Percentiles rank a stretch among this genome's conserved stretches.
Evolutionary conservation across 1,284 basidiomycete genomes (phyloP).

Genomic region (Marasmius sp.): DNA sequence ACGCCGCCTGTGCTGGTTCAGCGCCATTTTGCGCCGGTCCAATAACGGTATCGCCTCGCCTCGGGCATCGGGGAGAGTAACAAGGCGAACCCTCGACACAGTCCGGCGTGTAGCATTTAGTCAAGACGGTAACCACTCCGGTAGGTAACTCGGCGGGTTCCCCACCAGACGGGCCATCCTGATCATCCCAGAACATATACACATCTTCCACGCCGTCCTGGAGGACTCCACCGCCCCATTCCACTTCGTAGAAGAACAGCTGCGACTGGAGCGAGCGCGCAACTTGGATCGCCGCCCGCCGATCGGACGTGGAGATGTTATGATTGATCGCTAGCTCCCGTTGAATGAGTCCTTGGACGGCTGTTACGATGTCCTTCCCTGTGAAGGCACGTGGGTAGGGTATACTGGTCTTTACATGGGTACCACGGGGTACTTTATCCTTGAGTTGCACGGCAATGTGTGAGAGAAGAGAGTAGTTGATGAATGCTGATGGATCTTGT

Average conservation of each 20-base stretch:
- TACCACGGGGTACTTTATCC: conserved; percentile 82
- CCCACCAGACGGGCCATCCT: conserved; percentile 49
- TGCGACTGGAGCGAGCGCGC: conserved; percentile 89
- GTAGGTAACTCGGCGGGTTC: conserved; percentile 83
- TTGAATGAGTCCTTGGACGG: conserved; percentile 79
- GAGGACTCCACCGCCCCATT: conserved; percentile 86
- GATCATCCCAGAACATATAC: conserved; percentile 93
- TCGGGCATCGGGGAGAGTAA: conserved; percentile 74
- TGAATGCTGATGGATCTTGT: conserved; percentile 77
- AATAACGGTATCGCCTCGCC: conserved; percentile 39
- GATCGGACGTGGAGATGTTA: conserved; percentile 66
- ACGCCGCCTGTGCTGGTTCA: conserved; percentile 21
- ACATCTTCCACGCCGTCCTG: conserved; percentile 94
- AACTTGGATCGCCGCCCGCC: conserved; percentile 81
- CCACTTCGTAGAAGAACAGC: conserved; percentile 96
- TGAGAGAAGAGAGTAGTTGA: conserved; percentile 85
- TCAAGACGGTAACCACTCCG: conserved; percentile 76
- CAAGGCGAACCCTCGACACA: conserved; percentile 73
- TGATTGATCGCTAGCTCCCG: conserved; percentile 70
- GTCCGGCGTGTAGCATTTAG: conserved; percentile 82
- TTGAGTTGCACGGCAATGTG: conserved; percentile 86
- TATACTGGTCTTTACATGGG: conserved; percentile 89
- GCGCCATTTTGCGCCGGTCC: conserved; percentile 17
- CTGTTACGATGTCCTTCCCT: conserved; percentile 88
- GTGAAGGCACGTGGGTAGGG: conserved; percentile 88